A percentile compares a stretch with the other conserved stretches of the same genome.
These are phyloP conservation scores for Neolentinus lepideus DNA, from an alignment of 1,284 basidiomycete genomes.

Conservation along the genomic window DNA sequence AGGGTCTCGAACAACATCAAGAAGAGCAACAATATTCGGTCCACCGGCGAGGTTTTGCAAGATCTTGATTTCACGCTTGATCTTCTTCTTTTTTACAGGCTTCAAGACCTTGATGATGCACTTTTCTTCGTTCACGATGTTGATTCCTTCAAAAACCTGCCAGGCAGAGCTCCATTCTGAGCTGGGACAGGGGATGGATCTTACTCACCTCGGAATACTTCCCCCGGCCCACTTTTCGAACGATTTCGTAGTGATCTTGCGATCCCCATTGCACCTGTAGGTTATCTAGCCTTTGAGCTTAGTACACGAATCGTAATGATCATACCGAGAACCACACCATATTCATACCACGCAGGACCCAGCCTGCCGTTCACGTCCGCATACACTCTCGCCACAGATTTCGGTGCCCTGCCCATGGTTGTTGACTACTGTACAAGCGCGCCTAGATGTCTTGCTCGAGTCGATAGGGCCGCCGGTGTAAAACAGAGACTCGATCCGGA, in stretches of 20 bases:
- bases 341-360: constrained; percentile 77
- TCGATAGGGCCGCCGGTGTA: background rate
- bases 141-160: constrained; percentile 95
- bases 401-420: constrained; percentile 56
- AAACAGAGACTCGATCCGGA: background rate
- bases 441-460: background rate
- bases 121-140: constrained; percentile 89
- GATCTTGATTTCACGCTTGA: constrained; percentile 99
- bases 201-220: constrained; percentile 89
- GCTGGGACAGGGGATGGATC: constrained; percentile 7
- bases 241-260: constrained; percentile 98
- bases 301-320: constrained; percentile 1
- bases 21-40: constrained; percentile 82
- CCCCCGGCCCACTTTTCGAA: constrained; percentile 93
- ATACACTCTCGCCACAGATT: constrained; percentile 72
- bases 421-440: background rate
- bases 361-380: constrained; percentile 67
- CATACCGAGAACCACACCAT: constrained; percentile 39
- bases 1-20: constrained; percentile 94
- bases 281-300: constrained; percentile 53
- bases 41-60: constrained; percentile 95
- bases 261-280: constrained; percentile 91
- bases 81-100: constrained; percentile 99
- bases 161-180: constrained; percentile 9
- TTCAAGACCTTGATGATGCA: constrained; percentile 99